Percentiles rank a stretch among this genome's conserved stretches.
Evolutionary conservation across 495 filamentous ascomycete species (phyloP).

Genomic region (Hypoxylon rickii): DNA sequence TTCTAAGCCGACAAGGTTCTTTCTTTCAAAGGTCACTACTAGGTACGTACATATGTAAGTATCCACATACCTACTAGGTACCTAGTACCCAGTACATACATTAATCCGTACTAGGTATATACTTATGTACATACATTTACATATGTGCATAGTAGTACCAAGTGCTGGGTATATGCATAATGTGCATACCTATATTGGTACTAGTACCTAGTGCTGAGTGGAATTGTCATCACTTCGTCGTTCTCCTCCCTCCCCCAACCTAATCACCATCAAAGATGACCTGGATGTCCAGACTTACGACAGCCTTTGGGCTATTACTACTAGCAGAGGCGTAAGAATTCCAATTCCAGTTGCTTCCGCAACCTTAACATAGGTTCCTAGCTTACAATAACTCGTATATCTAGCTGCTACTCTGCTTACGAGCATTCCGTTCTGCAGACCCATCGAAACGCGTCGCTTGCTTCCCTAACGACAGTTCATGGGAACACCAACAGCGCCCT

Average conservation of each 20-base stretch:
- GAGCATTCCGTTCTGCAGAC: constrained; percentile 76
- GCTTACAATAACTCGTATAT: constrained; percentile 9
- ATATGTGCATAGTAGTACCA: no score
- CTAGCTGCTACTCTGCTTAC: constrained; percentile 82
- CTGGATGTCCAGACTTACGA: constrained; percentile 66
- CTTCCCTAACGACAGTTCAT: constrained; percentile 48
- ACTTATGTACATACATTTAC: no score
- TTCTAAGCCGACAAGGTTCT: no score
- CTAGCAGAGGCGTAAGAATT: constrained; percentile 72
- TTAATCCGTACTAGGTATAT: no score
- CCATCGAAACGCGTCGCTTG: constrained; percentile 54
- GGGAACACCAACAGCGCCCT: constrained; percentile 45
- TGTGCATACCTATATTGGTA: no score
- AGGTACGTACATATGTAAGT: no score
- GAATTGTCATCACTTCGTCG: neutral
- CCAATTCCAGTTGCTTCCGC: neutral
- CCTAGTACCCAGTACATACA: no score
- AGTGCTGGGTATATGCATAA: no score
- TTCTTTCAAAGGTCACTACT: no score
- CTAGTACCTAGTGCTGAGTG: no score
- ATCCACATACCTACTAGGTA: no score
- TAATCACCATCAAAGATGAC: constrained; percentile 54
- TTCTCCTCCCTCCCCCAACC: neutral
- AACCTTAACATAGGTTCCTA: neutral
- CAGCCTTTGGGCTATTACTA: constrained; percentile 66